Conservation (phyloP, 1,139 yeast species). For the Blastobotrys ciferrii region DNA sequence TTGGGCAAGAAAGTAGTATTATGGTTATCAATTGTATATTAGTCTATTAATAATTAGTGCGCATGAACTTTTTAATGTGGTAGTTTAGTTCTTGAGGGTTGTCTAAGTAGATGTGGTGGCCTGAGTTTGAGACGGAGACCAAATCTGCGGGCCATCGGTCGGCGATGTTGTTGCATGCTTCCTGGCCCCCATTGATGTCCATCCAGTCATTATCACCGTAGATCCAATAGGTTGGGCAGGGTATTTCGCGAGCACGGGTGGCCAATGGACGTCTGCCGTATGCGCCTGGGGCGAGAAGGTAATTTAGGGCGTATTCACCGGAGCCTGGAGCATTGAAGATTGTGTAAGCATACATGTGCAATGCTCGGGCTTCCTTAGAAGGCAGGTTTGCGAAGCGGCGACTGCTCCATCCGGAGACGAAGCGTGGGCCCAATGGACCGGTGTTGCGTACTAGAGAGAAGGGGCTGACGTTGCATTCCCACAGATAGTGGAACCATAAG, state of each 20-base stretch:
- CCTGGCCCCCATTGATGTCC: conserved; percentile 71
- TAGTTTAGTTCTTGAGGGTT: conserved; percentile 62
- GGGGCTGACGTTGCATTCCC: conserved; percentile 43
- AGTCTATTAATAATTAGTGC: not conserved
- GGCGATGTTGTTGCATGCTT: conserved; percentile 41
- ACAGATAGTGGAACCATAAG: conserved; percentile 37
- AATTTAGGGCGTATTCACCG: conserved; percentile 64
- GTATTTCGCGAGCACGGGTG: conserved; percentile 52
- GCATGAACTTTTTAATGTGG: conserved; percentile 14
- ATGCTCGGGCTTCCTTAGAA: conserved; percentile 29
- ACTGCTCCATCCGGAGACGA: conserved; percentile 43
- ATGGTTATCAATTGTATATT: not conserved
- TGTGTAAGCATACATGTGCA: conserved; percentile 59
- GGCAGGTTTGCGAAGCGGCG: conserved; percentile 40
- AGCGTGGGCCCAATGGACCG: conserved; percentile 43
- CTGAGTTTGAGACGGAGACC: conserved; percentile 53
- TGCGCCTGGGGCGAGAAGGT: conserved; percentile 69
- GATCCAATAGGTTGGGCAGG: conserved; percentile 46
- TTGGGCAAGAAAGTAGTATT: too few species aligned
- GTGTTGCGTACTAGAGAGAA: conserved; percentile 40
- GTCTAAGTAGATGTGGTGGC: conserved; percentile 79
- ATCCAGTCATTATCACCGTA: conserved; percentile 88
- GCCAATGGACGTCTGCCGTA: conserved; percentile 73
- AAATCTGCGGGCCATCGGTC: conserved; percentile 35
- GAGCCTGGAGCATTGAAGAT: conserved; percentile 59